Evolutionary conservation across 371 early-diverging fungal genomes (phyloP), one percentile per base, ranked within the genome.

Genomic region (Rhizomucor pusillus): DNA sequence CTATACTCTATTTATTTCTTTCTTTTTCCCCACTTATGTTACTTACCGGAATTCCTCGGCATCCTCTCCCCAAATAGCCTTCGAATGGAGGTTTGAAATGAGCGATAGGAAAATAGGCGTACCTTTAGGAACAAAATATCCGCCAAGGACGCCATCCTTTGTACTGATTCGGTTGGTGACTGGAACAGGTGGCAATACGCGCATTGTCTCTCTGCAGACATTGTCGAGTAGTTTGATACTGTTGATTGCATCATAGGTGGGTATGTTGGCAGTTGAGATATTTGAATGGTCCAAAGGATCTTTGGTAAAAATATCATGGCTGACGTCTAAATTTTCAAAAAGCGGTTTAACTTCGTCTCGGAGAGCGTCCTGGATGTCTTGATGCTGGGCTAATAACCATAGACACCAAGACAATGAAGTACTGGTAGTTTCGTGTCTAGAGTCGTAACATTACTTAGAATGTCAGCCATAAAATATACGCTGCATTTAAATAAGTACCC

Each of bases 51-150:
- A 88, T 23, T 75, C 76, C 39, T 76, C 62, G 2, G 72, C 84
- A 57, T 88, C 84, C 13, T 76, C 77, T 0, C 89, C 89, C 89
- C 89, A 88, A 59, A 75, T 73, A 11, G 71, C 64, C 44, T 59
- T 63, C 24, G 65, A 60, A 50, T 73, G 75, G 43, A 83, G 84
- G 11, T 62, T 67, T 9, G 63, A 67, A 24, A 75, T 70, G 0
- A 72, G 67, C 0, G 72, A 50, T 7, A 83, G 41, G 43, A 78
- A 69, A 22, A 84, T 51, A 19, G 25, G 41, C 0, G 81, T 80
- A 4, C 77, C 82, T 56, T 80, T 81, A 4, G 87, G 85, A 7
- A 87, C 53, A 3, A 64, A 56, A 50, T 77, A 71, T 2, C 61
- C 57, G 1, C 81, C 80, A 0, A 83, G 53, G 10, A 61, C 59